phyloP scores from a whole-genome alignment of 208 protist genomes.

The Acanthamoeba castellanii region DNA sequence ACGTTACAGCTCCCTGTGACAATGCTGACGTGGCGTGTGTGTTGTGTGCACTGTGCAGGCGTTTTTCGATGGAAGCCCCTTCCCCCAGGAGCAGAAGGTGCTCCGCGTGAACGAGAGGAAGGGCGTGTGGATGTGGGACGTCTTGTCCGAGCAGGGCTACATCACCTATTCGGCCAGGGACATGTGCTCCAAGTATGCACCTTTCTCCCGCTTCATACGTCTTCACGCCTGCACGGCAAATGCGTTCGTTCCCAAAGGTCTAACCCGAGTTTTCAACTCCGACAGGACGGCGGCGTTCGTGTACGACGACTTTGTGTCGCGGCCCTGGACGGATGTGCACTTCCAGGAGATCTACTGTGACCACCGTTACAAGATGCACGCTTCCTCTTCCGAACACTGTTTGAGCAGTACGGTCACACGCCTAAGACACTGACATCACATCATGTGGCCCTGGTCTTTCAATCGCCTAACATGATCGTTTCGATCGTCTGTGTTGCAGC shows the following conservation, averaged over 20 bases:
- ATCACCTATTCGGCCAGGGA: conserved; percentile 9
- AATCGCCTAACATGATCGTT: no score
- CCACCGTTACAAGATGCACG: background rate
- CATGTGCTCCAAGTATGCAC: conserved; percentile 15
- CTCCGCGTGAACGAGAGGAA: background rate
- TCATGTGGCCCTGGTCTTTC: no score
- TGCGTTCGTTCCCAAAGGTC: background rate
- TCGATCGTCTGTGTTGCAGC: background rate
- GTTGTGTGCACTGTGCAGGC: background rate
- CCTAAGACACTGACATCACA: no score
- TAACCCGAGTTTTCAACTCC: background rate
- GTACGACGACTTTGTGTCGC: conserved; percentile 46
- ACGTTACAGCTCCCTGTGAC: background rate
- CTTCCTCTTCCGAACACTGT: background rate
- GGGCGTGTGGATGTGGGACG: conserved; percentile 55
- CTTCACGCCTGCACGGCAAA: background rate
- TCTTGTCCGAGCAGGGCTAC: background rate
- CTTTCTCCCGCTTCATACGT: background rate
- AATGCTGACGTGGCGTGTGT: background rate
- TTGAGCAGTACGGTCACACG: background rate
- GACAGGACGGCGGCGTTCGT: background rate
- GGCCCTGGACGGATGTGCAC: conserved; percentile 32
- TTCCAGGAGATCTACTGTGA: conserved; percentile 32
- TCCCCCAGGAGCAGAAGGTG: conserved; percentile 6
- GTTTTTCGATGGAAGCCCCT: background rate